Evolutionary conservation across 2,329 filamentous ascomycete species (phyloP).

Genomic region (Penicillium sp.): DNA sequence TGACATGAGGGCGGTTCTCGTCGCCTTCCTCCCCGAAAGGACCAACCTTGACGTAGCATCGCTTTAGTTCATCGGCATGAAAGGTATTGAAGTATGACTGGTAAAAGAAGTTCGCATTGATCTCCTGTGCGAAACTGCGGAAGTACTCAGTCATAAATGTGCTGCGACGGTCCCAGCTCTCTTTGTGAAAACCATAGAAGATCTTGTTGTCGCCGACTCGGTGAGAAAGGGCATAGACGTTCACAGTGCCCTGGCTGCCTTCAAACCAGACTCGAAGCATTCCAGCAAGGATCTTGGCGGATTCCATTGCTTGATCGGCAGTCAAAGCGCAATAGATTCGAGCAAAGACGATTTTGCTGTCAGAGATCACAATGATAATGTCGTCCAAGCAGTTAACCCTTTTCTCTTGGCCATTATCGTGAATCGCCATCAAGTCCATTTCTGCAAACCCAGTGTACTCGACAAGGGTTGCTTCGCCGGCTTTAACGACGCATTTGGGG

Average conservation of each 20-base stretch:
- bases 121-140: background rate
- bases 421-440: background rate
- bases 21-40: background rate
- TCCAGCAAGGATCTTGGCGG: background rate
- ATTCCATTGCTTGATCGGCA: background rate
- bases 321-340: background rate
- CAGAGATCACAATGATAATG: background rate
- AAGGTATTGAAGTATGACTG: background rate
- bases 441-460: background rate
- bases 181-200: background rate
- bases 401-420: background rate
- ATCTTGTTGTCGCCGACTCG: background rate
- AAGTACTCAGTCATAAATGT: background rate
- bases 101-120: background rate
- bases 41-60: background rate
- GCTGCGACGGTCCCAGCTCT: background rate
- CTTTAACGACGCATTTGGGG: background rate
- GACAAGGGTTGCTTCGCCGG: background rate
- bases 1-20: background rate
- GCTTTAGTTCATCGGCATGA: background rate
- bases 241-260: background rate
- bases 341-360: background rate
- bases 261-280: background rate
- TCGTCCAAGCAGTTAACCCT: background rate
- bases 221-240: background rate